phyloP scores from a whole-genome alignment of 2,329 filamentous ascomycete species.

The Cercospora nicotianae region DNA sequence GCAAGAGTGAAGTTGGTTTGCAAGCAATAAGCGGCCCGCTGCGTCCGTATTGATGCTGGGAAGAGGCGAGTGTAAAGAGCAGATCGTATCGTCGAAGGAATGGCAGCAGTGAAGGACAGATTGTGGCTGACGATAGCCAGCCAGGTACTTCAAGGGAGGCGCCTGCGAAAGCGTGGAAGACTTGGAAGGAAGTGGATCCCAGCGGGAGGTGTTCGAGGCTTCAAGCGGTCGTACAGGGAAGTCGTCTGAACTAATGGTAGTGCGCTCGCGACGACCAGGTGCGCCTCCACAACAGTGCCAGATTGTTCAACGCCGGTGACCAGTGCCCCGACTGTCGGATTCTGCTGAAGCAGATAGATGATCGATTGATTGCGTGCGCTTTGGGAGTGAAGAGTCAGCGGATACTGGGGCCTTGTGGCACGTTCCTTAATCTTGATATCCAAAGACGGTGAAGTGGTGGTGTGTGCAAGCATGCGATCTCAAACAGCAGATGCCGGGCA shows the following conservation, averaged over 20 bases:
- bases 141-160: conserved; percentile 18
- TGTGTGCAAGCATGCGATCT: conserved; percentile 26
- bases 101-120: not conserved
- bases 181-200: conserved; percentile 21
- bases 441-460: conserved; percentile 26
- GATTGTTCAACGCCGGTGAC: conserved; percentile 21
- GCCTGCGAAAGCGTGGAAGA: conserved; percentile 13
- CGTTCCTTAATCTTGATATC: conserved; percentile 34
- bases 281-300: conserved; percentile 22
- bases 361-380: conserved; percentile 30
- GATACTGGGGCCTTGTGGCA: conserved; percentile 27
- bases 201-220: conserved; percentile 24
- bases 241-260: conserved; percentile 22
- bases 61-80: not conserved
- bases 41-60: conserved; percentile 10
- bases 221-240: conserved; percentile 23
- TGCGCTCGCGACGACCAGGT: conserved; percentile 21
- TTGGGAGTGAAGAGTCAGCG: conserved; percentile 26
- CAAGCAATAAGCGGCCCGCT: conserved; percentile 1
- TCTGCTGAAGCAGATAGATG: conserved; percentile 30
- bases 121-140: conserved; percentile 19
- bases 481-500: conserved; percentile 29
- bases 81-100: conserved; percentile 7
- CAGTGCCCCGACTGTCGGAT: conserved; percentile 26
- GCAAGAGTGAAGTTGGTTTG: not conserved